Evolutionary conservation across 768 basidiomycete species (phyloP).

Genomic region (Ephemerocybe angulata): DNA sequence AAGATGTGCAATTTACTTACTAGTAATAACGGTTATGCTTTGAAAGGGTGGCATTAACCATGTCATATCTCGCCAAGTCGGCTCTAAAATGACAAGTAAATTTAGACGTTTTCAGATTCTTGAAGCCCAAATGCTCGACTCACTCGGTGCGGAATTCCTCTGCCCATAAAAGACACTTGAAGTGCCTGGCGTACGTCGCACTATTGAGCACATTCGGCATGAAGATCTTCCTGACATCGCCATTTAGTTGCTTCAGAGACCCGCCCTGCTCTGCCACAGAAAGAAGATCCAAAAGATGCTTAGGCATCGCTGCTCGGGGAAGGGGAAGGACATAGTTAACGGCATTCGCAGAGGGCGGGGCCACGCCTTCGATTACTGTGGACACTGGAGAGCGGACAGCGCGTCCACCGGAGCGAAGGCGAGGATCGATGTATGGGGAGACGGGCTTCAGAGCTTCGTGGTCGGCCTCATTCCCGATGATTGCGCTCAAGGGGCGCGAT

Average conservation of each 20-base stretch:
- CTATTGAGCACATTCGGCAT: constrained; percentile 39
- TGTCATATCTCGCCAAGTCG: constrained; percentile 37
- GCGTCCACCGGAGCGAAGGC: constrained; percentile 17
- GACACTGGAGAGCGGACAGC: constrained; percentile 29
- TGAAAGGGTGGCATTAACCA: constrained; percentile 29
- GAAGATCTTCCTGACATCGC: constrained; percentile 28
- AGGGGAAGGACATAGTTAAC: constrained; percentile 41
- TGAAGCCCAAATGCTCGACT: constrained; percentile 13
- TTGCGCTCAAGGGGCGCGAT: constrained; percentile 37
- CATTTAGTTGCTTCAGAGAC: constrained; percentile 24
- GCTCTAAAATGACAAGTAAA: constrained; percentile 24
- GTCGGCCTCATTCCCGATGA: constrained; percentile 44
- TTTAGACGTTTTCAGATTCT: no score
- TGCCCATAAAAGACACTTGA: constrained; percentile 52
- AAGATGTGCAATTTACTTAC: constrained; percentile 22
- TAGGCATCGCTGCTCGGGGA: constrained; percentile 39
- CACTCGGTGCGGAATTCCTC: constrained; percentile 49
- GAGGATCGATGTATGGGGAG: constrained; percentile 42
- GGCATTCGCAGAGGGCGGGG: constrained; percentile 36
- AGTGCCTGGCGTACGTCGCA: constrained; percentile 40
- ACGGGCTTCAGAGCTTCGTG: constrained; percentile 43
- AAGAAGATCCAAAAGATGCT: constrained; percentile 26
- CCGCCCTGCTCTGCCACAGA: constrained; percentile 19
- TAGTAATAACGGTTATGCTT: constrained; percentile 34
- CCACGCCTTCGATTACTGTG: constrained; percentile 38